Evolutionary conservation across 805 yeast genomes (phyloP).

Genomic region (Wilhelminamyces savonicus): DNA sequence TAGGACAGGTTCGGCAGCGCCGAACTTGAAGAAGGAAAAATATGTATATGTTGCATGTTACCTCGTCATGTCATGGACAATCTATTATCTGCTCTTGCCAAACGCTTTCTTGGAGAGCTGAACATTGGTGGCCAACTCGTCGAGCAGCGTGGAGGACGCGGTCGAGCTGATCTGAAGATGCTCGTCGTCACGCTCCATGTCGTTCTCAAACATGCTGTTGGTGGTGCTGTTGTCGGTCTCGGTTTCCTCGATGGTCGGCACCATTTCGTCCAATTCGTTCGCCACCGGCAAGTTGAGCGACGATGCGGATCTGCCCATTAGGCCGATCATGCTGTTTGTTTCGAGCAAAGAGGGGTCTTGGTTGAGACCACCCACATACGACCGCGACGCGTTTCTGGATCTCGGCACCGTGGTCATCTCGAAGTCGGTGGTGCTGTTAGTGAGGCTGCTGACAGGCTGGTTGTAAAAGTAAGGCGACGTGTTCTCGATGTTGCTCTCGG

Average conservation of each 20-base stretch:
- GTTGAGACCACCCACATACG: conserved; percentile 2
- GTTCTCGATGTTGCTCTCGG: conserved; percentile 4
- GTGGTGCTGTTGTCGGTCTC: conserved; percentile 31
- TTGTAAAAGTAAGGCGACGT: conserved; percentile 2
- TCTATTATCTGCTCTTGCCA: too few species aligned
- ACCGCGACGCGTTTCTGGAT: conserved; percentile 23
- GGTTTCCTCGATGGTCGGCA: conserved; percentile 5
- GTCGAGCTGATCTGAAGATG: conserved; percentile 20
- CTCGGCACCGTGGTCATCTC: conserved; percentile 19
- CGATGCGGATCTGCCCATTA: too few species aligned
- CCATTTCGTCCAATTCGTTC: not conserved
- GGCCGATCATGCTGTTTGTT: too few species aligned
- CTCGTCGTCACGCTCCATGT: conserved; percentile 16
- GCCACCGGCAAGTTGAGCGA: too few species aligned
- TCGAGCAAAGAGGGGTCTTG: too few species aligned
- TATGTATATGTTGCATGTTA: too few species aligned
- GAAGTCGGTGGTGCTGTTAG: conserved; percentile 6
- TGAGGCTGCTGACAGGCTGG: conserved; percentile 2
- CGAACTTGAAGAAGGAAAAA: too few species aligned
- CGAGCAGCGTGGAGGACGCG: conserved; percentile 30
- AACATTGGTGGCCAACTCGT: conserved; percentile 19
- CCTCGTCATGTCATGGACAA: too few species aligned
- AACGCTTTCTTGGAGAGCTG: too few species aligned
- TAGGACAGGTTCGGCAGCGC: too few species aligned
- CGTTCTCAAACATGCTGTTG: conserved; percentile 32